Percentiles rank a stretch among this genome's conserved stretches.
These are phyloP conservation scores for Starmera stellimalicola DNA, from an alignment of 1,139 yeast genomes.

Conservation along the genomic window DNA sequence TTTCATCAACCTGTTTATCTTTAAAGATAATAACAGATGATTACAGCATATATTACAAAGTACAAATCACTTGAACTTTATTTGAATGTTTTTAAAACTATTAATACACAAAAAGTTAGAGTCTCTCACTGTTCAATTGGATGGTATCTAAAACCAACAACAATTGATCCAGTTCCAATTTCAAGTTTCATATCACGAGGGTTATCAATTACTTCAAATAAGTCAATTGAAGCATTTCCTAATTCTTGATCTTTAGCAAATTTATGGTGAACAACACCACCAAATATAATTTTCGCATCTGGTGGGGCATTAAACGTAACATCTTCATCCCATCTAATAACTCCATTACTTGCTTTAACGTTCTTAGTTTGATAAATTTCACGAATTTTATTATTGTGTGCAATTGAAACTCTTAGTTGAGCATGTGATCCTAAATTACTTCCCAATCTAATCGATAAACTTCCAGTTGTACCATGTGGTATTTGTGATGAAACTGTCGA, in stretches of 20 bases:
- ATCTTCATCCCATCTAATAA: constrained; percentile 54
- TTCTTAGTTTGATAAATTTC: constrained; percentile 59
- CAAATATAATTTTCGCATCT: constrained; percentile 48
- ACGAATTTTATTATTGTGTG: constrained; percentile 43
- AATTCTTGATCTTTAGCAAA: constrained; percentile 64
- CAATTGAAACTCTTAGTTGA: constrained; percentile 43
- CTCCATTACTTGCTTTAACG: constrained; percentile 39
- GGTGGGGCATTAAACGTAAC: constrained; percentile 58
- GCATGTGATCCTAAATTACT: constrained; percentile 27
- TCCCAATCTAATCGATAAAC: constrained; percentile 38
- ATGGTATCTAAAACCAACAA: constrained; percentile 17
- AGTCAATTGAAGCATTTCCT: constrained; percentile 41
- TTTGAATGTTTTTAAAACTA: not conserved
- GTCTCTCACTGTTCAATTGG: constrained; percentile 8
- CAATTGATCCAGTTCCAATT: constrained; percentile 16
- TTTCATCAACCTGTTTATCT: no score
- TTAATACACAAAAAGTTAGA: not conserved
- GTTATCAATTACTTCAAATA: constrained; percentile 27
- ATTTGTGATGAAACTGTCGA: constrained; percentile 9
- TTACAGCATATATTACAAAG: no score
- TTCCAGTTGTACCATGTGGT: constrained; percentile 26
- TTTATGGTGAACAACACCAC: constrained; percentile 58
- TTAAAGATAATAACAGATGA: no score
- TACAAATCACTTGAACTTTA: no score
- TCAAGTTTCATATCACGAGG: constrained; percentile 17